Evolutionary conservation across 202 grass and related monocot species (phyloP), one percentile per base, ranked within the genome.

Genomic region (Hordeum pubiflorum): DNA sequence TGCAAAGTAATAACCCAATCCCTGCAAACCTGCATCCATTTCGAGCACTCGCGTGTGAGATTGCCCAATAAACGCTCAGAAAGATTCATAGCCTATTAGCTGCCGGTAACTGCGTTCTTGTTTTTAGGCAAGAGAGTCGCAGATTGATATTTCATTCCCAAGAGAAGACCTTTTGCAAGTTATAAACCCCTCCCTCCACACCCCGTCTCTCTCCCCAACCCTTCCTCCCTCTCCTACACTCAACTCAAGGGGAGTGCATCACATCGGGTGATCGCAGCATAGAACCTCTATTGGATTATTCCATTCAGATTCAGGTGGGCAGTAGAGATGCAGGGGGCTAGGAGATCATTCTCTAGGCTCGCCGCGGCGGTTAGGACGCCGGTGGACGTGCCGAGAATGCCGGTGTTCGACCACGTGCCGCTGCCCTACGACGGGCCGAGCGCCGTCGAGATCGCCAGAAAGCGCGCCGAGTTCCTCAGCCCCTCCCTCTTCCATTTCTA

Each of bases 401-500:
- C 93, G 15, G 58, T 72, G 29, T 93, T 93, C 65, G 86, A 91
- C 72, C 86, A 97, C 82, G 81, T 76, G 10, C 93, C 93, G 14
- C 84, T 86, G 36, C 88, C 86, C 1, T 97, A 97, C 55, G 81
- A 91, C 27, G 93, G 93, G 2, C 93, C 91, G 29, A 63, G 64
- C 64, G 84, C 89, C 24, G 81, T 71, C 77, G 91, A 97, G 65
- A 97, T 97, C 87, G 71, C 89, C 33, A 60, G 81, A 62, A 91
- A 85, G 81, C 88, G 93, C 13, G 60, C 84, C 57, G 78, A 97
- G 91, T 97, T 91, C 86, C 93, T 97, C 84, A 97, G 91, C 86
- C 93, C 93, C 71, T 93, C 93, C 10, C 59, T 91, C 4, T 89
- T 93, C 91, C 86, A 97, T 84, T 88, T 89, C 84, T 97, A 91